phyloP scores from a whole-genome alignment of 2,329 filamentous ascomycete species.

The Colletotrichum zoysiae region DNA sequence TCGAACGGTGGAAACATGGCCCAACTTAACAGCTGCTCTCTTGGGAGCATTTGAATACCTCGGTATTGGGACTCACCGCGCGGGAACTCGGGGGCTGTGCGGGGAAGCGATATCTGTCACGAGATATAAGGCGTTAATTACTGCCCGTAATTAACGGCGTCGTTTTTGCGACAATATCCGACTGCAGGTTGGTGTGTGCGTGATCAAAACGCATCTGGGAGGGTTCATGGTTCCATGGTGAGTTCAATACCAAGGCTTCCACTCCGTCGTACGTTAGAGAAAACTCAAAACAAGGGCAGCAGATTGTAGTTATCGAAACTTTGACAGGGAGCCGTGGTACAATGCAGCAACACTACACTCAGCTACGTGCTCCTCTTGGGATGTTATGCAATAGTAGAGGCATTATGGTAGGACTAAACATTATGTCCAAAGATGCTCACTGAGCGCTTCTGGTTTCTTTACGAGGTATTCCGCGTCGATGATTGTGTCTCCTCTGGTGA shows the following conservation, averaged over 20 bases:
- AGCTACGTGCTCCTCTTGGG: not conserved
- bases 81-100: constrained; percentile 2
- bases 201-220: not conserved
- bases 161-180: too few relatives aligned
- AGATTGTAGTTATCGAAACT: not conserved
- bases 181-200: constrained; percentile 3
- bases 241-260: not conserved
- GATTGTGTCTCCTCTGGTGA: too few relatives aligned
- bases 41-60: not conserved
- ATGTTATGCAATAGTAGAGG: not conserved
- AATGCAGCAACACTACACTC: too few relatives aligned
- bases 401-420: not conserved
- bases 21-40: not conserved
- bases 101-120: too few relatives aligned
- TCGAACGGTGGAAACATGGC: not conserved
- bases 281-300: not conserved
- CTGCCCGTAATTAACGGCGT: too few relatives aligned
- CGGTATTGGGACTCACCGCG: not conserved
- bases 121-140: too few relatives aligned
- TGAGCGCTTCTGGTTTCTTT: too few relatives aligned
- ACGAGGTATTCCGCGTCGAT: not conserved
- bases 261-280: not conserved
- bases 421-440: not conserved
- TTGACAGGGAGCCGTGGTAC: not conserved
- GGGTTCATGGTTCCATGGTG: not conserved